Percentiles rank a stretch among this genome's conserved stretches.
These are phyloP conservation scores for Phytophthora sp. DNA, from an alignment of 352 stramenopile genomes.

Conservation along the genomic window DNA sequence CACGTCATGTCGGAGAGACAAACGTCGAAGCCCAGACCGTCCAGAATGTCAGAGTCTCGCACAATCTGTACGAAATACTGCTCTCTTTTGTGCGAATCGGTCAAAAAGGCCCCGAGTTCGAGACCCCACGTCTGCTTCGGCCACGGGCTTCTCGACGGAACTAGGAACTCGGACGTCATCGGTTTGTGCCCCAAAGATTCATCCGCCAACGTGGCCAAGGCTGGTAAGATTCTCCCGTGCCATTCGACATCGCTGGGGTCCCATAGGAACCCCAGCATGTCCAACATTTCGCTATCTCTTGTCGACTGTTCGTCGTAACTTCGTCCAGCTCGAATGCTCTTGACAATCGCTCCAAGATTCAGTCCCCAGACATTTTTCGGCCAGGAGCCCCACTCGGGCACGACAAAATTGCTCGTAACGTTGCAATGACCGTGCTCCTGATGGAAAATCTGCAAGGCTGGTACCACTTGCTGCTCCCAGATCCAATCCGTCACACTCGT, in stretches of 20 bases:
- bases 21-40: slow-evolving; percentile 32
- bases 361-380: slow-evolving; percentile 22
- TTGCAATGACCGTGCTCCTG: slow-evolving; percentile 33
- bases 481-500: slow-evolving; percentile 29
- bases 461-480: slow-evolving; percentile 35
- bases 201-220: slow-evolving; percentile 35
- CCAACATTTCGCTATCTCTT: slow-evolving; percentile 14
- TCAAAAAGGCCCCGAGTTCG: slow-evolving; percentile 29
- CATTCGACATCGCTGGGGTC: slow-evolving; percentile 30
- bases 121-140: slow-evolving; percentile 36
- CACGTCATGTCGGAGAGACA: slow-evolving; percentile 30
- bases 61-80: slow-evolving; percentile 39
- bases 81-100: slow-evolving; percentile 28
- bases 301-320: slow-evolving; percentile 25
- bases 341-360: slow-evolving; percentile 35
- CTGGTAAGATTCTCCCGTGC: slow-evolving; percentile 37
- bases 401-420: slow-evolving; percentile 24
- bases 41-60: slow-evolving; percentile 20
- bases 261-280: slow-evolving; percentile 30
- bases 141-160: slow-evolving; percentile 28
- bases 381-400: slow-evolving; percentile 29
- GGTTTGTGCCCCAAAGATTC: slow-evolving; percentile 24
- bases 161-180: slow-evolving; percentile 28
- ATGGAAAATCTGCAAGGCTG: slow-evolving; percentile 25
- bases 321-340: slow-evolving; percentile 20